Base-by-base conservation (phyloP, 345 rosid genomes). In the Cardamine chenopodiifolia region DNA sequence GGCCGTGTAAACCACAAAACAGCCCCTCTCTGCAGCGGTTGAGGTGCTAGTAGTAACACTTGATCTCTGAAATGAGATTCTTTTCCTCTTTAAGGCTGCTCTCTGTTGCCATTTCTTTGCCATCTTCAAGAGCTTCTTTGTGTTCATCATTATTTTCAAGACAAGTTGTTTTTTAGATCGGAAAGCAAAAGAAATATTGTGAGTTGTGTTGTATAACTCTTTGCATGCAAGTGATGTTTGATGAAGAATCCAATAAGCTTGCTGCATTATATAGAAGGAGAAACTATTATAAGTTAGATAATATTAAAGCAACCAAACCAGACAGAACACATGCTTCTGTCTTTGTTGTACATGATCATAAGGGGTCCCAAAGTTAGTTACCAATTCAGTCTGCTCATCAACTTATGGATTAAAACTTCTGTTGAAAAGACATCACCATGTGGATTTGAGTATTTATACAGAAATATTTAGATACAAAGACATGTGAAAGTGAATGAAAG, bases 1-100 rank as follows among this genome's bases (percentile, higher is more conserved):
- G 0, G 60, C 48, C 1, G 82, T 80, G 79, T 80, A 83, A 11
- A 68, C 73, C 11, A 74, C 71, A 29, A 80, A 83, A 49, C 80
- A 77, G 0, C 79, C 79, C 10, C 66, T 74, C 7, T 74, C 72
- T 22, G 3, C 20, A 7, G 39, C 5, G 2, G 40, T 20, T 65
- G 58, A 55, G 55, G 8, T 54, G 12, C 22, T 42, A 58, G 74
- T 25, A n/a, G 35, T 5, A 68, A 23, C 0, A 7, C 9, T 56
- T 19, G 77, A 8, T 14, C 40, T 72, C 14, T 55, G 54, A 18
- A 72, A 25, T 39, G 77, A 72, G 39, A 72, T 72, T 52, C 70
- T 53, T 52, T 62, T 72, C 44, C 70, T 72, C 4, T 4, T 8
- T 2, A 63, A 11, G 4, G 77, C 50, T 62, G 62, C 77, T 62